Conservation (phyloP, 805 yeast species). For the Komagataella mondaviorum region DNA sequence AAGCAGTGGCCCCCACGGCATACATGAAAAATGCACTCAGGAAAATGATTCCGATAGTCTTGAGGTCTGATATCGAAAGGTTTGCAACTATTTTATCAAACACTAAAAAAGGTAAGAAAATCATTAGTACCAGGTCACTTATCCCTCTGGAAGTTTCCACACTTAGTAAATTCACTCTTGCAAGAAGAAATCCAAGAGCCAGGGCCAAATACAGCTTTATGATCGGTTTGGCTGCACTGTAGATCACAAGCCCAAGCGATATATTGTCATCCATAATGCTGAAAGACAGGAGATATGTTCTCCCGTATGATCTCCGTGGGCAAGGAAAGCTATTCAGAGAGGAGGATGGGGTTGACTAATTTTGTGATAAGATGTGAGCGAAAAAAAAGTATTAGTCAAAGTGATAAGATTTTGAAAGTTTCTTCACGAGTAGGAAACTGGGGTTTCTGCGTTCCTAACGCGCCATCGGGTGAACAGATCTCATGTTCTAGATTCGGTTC, state of each 20-base stretch:
- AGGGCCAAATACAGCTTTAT: constrained; percentile 63
- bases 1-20: constrained; percentile 32
- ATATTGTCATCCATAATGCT: background rate
- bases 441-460: background rate
- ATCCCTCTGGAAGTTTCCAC: constrained; percentile 51
- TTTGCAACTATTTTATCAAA: constrained; percentile 50
- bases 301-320: too few relatives aligned
- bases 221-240: constrained; percentile 62
- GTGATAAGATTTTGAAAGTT: background rate
- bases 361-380: background rate
- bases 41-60: constrained; percentile 53
- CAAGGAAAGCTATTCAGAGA: background rate
- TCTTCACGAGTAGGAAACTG: background rate
- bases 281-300: background rate
- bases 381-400: background rate
- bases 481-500: too few relatives aligned
- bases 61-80: constrained; percentile 50
- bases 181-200: constrained; percentile 48
- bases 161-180: constrained; percentile 42
- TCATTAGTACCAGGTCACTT: constrained; percentile 47
- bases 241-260: constrained; percentile 19
- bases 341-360: background rate
- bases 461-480: background rate
- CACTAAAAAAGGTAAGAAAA: constrained; percentile 54
- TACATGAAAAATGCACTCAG: constrained; percentile 38